Conservation (phyloP, 805 yeast species). For the Candida insectorum region DNA sequence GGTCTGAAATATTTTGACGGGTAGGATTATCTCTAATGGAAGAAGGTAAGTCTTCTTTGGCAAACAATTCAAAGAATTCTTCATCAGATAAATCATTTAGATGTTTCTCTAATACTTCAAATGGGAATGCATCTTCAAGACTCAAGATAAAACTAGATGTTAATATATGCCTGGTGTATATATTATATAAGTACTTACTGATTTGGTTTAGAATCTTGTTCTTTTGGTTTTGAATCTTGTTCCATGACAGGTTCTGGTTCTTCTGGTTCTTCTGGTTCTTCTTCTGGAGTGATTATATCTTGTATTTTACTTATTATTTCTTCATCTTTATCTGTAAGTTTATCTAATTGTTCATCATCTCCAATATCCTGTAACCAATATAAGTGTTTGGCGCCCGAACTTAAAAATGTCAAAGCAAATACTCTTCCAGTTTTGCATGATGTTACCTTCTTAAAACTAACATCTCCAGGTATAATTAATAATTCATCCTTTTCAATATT, state of each 20-base stretch:
- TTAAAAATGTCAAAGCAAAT: slow-evolving; percentile 58
- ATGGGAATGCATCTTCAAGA: slow-evolving; percentile 33
- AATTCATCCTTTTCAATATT: slow-evolving; percentile 56
- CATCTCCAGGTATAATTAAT: slow-evolving; percentile 81
- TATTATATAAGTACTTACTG: slow-evolving; percentile 7
- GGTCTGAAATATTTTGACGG: slow-evolving; percentile 36
- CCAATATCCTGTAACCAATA: slow-evolving; percentile 80
- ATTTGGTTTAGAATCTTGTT: neutral
- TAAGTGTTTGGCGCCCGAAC: slow-evolving; percentile 57
- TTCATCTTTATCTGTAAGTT: slow-evolving; percentile 58
- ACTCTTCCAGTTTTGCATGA: slow-evolving; percentile 79
- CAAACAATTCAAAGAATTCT: slow-evolving; percentile 24
- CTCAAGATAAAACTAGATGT: slow-evolving; percentile 8
- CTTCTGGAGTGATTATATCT: slow-evolving; percentile 40
- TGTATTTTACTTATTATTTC: slow-evolving; percentile 46
- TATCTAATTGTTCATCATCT: slow-evolving; percentile 55
- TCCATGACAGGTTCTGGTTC: slow-evolving; percentile 1
- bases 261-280: slow-evolving; percentile 13
- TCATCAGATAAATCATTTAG: slow-evolving; percentile 28
- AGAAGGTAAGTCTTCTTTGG: slow-evolving; percentile 40
- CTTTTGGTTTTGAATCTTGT: neutral
- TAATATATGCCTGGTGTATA: neutral
- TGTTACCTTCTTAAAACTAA: slow-evolving; percentile 65
- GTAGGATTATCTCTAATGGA: slow-evolving; percentile 29
- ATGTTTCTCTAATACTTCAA: slow-evolving; percentile 27